Percentiles rank a stretch among this genome's conserved stretches.
Evolutionary conservation across 352 stramenopile species (phyloP).

Genomic region (Pythium dissotocum): DNA sequence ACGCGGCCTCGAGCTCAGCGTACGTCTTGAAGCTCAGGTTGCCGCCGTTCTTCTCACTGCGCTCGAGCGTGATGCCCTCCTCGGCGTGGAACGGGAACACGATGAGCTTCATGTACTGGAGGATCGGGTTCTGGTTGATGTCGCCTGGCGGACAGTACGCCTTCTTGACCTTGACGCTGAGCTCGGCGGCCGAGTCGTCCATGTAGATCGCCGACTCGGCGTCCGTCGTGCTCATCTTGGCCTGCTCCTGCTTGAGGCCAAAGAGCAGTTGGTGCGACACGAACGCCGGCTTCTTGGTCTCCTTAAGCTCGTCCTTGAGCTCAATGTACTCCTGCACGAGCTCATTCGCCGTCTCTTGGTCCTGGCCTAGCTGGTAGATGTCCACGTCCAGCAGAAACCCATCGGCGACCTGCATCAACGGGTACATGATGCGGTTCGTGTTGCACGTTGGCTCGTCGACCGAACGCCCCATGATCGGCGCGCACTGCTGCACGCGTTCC

Average conservation of each 20-base stretch:
- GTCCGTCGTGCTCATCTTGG: conserved; percentile 99
- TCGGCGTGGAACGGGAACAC: conserved; percentile 86
- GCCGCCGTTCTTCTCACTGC: conserved; percentile 84
- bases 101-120: conserved; percentile 97
- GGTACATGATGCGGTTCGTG: conserved; percentile 96
- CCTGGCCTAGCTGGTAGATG: conserved; percentile 98
- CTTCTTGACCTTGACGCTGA: conserved; percentile 99
- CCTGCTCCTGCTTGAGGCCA: conserved; percentile 97
- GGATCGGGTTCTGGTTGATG: conserved; percentile 91
- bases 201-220: conserved; percentile 98
- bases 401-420: conserved; percentile 98
- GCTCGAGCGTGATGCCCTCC: conserved; percentile 71
- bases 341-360: conserved; percentile 96
- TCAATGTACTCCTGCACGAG: conserved; percentile 97
- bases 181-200: conserved; percentile 93
- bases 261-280: conserved; percentile 97
- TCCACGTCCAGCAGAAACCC: conserved; percentile 98
- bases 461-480: conserved; percentile 97
- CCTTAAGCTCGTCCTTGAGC: conserved; percentile 67
- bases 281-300: conserved; percentile 86
- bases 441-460: conserved; percentile 80
- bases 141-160: conserved; percentile 95
- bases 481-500: conserved; percentile 96
- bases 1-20: conserved; percentile 91
- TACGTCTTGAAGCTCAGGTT: conserved; percentile 90